Conservation (phyloP, 495 filamentous ascomycete species). For the Penicillium samsonianum region DNA sequence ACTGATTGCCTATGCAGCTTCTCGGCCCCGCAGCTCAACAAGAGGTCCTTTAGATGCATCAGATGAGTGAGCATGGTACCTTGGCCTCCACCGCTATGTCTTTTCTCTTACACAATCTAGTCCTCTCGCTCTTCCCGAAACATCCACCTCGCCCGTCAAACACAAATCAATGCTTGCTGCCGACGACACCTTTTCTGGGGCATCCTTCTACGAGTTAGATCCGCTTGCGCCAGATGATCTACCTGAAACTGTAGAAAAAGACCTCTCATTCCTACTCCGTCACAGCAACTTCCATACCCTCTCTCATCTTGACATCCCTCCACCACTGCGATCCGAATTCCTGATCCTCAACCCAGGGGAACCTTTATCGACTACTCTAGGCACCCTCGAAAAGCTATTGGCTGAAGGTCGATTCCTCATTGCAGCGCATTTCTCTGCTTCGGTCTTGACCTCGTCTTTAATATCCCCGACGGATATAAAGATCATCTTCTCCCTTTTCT, state of each 20-base stretch:
- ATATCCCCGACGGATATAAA: constrained; percentile 57
- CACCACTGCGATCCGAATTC: constrained; percentile 57
- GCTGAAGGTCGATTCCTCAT: constrained; percentile 69
- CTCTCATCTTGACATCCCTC: constrained; percentile 62
- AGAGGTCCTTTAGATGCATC: constrained; percentile 52
- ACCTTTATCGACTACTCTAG: constrained; percentile 36
- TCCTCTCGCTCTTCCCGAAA: constrained; percentile 22
- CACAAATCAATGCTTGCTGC: constrained; percentile 16
- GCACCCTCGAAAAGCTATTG: constrained; percentile 66
- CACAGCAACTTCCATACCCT: constrained; percentile 82
- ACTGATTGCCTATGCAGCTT: constrained; percentile 38
- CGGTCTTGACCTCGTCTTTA: constrained; percentile 46
- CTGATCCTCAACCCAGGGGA: constrained; percentile 40
- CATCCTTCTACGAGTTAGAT: constrained; percentile 37
- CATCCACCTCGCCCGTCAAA: constrained; percentile 17
- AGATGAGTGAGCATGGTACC: constrained; percentile 45
- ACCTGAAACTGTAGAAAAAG: constrained; percentile 53
- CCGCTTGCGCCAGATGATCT: constrained; percentile 38
- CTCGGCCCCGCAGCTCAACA: constrained; percentile 52
- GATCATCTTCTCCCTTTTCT: constrained; percentile 73
- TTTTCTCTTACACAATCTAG: constrained; percentile 30
- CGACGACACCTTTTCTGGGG: constrained; percentile 27
- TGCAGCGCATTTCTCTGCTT: constrained; percentile 46
- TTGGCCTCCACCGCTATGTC: background rate
- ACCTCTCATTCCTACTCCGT: constrained; percentile 76